Conservation (phyloP, 257 asterid species). For the Solanum ahanhuiri region DNA sequence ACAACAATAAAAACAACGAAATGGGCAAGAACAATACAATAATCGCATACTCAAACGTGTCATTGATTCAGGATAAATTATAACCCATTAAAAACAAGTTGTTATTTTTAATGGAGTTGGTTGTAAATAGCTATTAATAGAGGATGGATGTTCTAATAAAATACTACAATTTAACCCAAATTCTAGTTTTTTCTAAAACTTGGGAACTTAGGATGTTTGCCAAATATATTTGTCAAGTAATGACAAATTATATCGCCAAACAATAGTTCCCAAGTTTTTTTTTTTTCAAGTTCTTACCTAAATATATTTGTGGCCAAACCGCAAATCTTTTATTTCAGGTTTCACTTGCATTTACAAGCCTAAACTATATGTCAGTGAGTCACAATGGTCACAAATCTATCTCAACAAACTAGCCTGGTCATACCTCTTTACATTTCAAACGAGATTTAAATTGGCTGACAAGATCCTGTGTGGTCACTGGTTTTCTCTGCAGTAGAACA, state of each 20-base stretch:
- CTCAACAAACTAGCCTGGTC: neutral
- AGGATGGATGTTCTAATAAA: neutral
- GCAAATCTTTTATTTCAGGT: neutral
- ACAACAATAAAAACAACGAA: neutral
- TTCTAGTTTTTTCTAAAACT: neutral
- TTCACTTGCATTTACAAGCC: neutral
- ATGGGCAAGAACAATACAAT: neutral
- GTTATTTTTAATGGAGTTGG: neutral
- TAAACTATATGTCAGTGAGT: neutral
- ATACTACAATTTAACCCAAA: too few species aligned
- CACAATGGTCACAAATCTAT: neutral
- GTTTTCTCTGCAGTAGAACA: conserved; percentile 50
- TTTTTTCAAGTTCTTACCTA: neutral
- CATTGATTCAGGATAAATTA: neutral
- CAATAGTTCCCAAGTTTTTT: neutral
- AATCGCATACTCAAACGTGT: neutral
- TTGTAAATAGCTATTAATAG: neutral
- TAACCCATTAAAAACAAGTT: neutral
- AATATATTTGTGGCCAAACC: neutral
- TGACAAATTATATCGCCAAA: neutral
- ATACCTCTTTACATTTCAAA: conserved; percentile 73
- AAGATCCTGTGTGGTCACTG: conserved; percentile 86
- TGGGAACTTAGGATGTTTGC: neutral
- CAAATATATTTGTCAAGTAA: neutral
- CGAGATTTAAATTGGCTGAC: conserved; percentile 84